Conservation (phyloP, 73 alveolate genomes). For the Breviolum minutum region DNA sequence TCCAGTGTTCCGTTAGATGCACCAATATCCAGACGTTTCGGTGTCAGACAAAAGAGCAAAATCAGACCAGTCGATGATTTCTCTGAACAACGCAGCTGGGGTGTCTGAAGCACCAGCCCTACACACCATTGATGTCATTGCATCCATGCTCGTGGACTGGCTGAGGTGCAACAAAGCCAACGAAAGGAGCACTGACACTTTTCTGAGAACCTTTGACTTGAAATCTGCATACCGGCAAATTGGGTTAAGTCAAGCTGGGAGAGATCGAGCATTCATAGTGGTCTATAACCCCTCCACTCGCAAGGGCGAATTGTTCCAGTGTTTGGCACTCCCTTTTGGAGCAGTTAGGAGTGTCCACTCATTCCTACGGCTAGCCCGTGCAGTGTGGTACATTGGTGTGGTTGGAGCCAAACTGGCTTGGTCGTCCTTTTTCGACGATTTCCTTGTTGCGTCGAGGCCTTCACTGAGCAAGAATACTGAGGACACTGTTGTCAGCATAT, state of each 20-base stretch:
- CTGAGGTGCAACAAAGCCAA: background rate
- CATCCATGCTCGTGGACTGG: background rate
- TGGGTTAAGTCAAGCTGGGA: background rate
- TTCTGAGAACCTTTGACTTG: background rate
- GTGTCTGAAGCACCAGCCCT: background rate
- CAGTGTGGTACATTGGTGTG: background rate
- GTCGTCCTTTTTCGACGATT: background rate
- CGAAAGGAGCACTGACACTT: too few relatives aligned
- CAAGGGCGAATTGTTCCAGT: background rate
- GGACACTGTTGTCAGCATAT: background rate
- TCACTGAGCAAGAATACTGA: background rate
- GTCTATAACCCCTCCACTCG: background rate
- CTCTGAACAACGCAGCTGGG: background rate
- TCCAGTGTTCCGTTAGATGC: background rate
- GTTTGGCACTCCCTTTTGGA: background rate
- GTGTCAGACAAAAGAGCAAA: background rate
- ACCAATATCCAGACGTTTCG: background rate
- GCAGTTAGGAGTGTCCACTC: background rate
- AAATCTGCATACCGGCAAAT: background rate
- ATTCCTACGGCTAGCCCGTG: background rate
- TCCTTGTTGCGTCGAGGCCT: background rate
- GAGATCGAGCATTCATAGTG: background rate
- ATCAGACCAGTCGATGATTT: background rate
- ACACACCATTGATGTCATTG: background rate
- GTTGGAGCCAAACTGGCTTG: background rate